Evolutionary conservation across 306 rosid species (phyloP).

Genomic region (Corylus heterophylla): DNA sequence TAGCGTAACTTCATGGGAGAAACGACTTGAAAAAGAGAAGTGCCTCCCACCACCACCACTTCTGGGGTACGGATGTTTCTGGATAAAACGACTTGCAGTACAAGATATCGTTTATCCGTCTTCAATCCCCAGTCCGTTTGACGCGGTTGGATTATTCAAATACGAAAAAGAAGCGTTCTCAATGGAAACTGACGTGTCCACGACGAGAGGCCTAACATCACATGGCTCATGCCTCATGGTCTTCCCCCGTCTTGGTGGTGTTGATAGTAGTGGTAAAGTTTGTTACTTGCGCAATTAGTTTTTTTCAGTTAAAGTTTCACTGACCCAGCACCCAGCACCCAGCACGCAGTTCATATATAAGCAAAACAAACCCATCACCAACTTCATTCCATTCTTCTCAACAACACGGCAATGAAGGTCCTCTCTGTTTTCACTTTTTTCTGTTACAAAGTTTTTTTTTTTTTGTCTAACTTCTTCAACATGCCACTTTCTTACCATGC

Average conservation of each 20-base stretch:
- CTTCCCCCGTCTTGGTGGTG: conserved; percentile 34
- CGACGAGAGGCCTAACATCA: conserved; percentile 55
- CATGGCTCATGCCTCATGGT: conserved; percentile 38
- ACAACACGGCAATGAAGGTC: conserved; percentile 65
- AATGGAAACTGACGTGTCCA: conserved; percentile 36
- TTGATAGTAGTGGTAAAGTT: conserved; percentile 35
- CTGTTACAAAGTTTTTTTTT: not conserved
- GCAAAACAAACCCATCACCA: not conserved
- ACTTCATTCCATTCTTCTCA: conserved; percentile 27
- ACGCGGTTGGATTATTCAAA: not conserved
- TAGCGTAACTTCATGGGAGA: no score
- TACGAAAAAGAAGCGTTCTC: not conserved
- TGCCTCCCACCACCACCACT: no score
- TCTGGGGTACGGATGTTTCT: no score
- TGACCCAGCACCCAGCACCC: not conserved
- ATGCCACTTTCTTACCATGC: not conserved
- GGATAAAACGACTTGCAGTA: no score
- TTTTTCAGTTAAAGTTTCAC: conserved; percentile 70
- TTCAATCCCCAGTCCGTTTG: not conserved
- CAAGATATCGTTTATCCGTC: not conserved
- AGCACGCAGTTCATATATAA: conserved; percentile 24
- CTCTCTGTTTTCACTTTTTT: conserved; percentile 7
- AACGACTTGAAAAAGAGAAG: no score
- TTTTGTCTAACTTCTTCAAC: not conserved
- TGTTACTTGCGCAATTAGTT: conserved; percentile 51